phyloP scores from a whole-genome alignment of 805 yeast species.

The Kodamaea hsintzibuensis region DNA sequence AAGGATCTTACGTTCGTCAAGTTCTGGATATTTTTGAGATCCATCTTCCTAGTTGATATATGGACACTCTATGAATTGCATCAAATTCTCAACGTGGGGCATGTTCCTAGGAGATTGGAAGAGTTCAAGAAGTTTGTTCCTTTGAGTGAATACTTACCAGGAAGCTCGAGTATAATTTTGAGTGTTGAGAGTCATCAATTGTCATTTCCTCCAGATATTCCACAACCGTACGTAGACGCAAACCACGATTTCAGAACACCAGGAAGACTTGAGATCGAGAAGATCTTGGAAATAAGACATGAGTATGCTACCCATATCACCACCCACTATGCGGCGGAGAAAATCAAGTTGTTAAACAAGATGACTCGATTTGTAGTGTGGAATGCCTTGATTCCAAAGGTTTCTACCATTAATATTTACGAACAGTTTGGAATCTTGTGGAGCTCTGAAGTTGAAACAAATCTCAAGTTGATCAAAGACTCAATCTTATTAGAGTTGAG shows the following conservation, averaged over 20 bases:
- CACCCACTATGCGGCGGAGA: slow-evolving; percentile 44
- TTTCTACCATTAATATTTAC: slow-evolving; percentile 20
- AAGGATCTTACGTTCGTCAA: not conserved
- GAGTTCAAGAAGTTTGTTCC: slow-evolving; percentile 4
- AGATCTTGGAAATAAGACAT: slow-evolving; percentile 31
- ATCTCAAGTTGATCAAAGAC: slow-evolving; percentile 16
- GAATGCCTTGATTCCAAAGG: slow-evolving; percentile 23
- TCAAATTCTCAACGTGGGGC: not conserved
- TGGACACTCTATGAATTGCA: not conserved
- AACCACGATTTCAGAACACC: slow-evolving; percentile 43
- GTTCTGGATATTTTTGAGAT: not conserved
- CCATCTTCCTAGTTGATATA: not conserved
- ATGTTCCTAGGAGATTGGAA: not conserved
- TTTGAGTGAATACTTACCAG: not conserved
- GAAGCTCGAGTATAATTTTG: slow-evolving; percentile 19
- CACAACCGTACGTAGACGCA: slow-evolving; percentile 44
- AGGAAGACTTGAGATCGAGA: slow-evolving; percentile 30
- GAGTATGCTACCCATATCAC: slow-evolving; percentile 42
- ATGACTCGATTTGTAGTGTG: slow-evolving; percentile 32
- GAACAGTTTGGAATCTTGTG: slow-evolving; percentile 26
- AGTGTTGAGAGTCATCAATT: slow-evolving; percentile 31
- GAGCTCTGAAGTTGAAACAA: slow-evolving; percentile 9
- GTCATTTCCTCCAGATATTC: slow-evolving; percentile 40
- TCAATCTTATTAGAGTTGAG: slow-evolving; percentile 21
- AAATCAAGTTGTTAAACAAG: slow-evolving; percentile 37